Evolutionary conservation across 129 eudicot genomes (phyloP).

Genomic region (Chrysanthemum seticuspe): DNA sequence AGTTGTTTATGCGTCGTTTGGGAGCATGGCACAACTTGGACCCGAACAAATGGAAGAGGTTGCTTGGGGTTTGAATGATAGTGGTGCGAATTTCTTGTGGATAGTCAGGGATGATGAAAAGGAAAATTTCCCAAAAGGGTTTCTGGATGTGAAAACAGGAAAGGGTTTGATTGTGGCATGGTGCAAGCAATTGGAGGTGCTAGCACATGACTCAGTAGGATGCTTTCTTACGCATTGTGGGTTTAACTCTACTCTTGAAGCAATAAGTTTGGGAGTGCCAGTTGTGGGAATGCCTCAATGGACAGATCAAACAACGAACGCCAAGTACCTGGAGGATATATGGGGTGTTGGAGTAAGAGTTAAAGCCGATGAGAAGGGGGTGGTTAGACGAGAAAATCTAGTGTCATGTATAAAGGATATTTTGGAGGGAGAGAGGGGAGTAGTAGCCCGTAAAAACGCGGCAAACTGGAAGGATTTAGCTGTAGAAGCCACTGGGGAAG

Average conservation of each 20-base stretch:
- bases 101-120: conserved; percentile 43
- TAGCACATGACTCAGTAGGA: conserved; percentile 32
- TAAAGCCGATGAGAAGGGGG: conserved; percentile 25
- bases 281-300: conserved; percentile 35
- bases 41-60: conserved; percentile 55
- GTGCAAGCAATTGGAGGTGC: conserved; percentile 31
- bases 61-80: conserved; percentile 34
- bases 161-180: conserved; percentile 30
- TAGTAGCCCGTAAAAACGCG: conserved; percentile 5
- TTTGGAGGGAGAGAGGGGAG: conserved; percentile 27
- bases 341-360: conserved; percentile 32
- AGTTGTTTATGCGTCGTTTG: conserved; percentile 57
- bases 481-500: conserved; percentile 16
- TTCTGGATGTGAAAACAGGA: neutral
- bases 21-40: conserved; percentile 32
- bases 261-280: conserved; percentile 38
- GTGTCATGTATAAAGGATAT: conserved; percentile 23
- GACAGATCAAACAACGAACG: conserved; percentile 40
- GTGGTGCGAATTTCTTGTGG: conserved; percentile 42
- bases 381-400: conserved; percentile 15
- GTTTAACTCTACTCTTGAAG: conserved; percentile 34
- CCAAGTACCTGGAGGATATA: conserved; percentile 30
- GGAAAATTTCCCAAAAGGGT: conserved; percentile 29
- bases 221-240: conserved; percentile 45
- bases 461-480: conserved; percentile 35